Base-by-base conservation (phyloP, 1,284 basidiomycete species). In the Ustilago lituana region DNA sequence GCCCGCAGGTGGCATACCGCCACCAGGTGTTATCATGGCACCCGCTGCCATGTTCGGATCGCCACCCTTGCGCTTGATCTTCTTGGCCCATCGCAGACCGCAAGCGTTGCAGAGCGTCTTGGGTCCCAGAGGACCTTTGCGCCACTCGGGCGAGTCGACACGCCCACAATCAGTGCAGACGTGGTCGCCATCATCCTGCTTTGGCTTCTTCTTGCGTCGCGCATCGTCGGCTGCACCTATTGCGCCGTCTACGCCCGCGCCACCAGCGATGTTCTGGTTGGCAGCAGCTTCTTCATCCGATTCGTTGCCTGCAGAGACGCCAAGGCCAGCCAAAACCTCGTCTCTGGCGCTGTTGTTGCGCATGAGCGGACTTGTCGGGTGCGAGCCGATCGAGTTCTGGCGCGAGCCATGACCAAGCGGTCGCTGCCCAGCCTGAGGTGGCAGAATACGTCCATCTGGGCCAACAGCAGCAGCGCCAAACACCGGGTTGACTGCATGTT, bases 101-200 rank as follows among this genome's bases (percentile, higher is more conserved):
- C 78, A 80, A 17, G 78, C 78, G 47, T 79, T 77, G 57, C 73
- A 78, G 17, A 74, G 56, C 49, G 71, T 79, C 61, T 77, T 74
- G 48, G 77, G 78, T 4, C 78, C 78, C 38, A 75, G 43, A 4
- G 78, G 78, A 11, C 78, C 78, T 57, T 79, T 79, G 27, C 78
- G 70, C 78, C 78, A 80, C 58, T 80, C 78, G 23, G 78, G 78
- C 32, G 78, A 80, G 33, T 79, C 76, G 37, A 77, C 73, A 17
- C 74, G 66, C 1, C 78, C 78, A 38, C 78, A 80, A 54, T 79
- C 77, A 4, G 74, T 76, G 54, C 78, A 80, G 40, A 80, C 77
- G 39, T 77, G 73, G 47, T 80, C 78, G 19, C 62, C 69, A n/a
- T 78, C 74, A 29, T 74, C 68, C 40, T 59, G 60, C 47, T 73